phyloP scores from a whole-genome alignment of 139 green algal genomes.

The Diplosphaera chodatii region DNA sequence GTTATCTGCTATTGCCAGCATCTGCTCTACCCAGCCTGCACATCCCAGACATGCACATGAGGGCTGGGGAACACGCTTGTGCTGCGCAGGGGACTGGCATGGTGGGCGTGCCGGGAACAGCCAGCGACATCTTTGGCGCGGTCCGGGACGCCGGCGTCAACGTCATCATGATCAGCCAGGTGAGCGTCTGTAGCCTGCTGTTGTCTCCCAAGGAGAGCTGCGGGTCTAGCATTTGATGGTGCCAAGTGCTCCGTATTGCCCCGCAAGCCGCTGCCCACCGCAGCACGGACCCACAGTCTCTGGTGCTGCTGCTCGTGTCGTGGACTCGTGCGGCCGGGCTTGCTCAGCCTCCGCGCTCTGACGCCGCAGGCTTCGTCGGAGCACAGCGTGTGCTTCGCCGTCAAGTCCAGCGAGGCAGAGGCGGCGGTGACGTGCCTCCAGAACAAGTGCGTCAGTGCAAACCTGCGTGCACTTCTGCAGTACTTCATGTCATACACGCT shows the following conservation, averaged over 20 bases:
- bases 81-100: slow-evolving; percentile 81
- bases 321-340: neutral
- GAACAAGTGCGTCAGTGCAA: slow-evolving; percentile 24
- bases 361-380: slow-evolving; percentile 81
- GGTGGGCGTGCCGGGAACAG: slow-evolving; percentile 93
- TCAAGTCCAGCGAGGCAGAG: slow-evolving; percentile 52
- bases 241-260: no score
- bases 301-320: neutral
- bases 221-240: no score
- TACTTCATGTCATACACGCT: no score
- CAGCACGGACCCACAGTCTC: no score
- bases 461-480: no score
- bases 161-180: slow-evolving; percentile 97
- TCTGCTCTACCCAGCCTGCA: no score
- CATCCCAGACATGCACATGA: no score
- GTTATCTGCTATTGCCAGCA: no score
- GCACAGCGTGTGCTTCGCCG: slow-evolving; percentile 97
- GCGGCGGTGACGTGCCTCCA: slow-evolving; percentile 34
- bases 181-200: neutral
- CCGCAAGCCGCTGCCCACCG: no score
- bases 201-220: no score
- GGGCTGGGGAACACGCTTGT: no score
- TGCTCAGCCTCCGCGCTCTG: no score
- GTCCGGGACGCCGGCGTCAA: slow-evolving; percentile 87
- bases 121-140: slow-evolving; percentile 76